Evolutionary conservation across 1,139 yeast genomes (phyloP), one percentile per base, ranked within the genome.

Genomic region (Taphrina pruni): DNA sequence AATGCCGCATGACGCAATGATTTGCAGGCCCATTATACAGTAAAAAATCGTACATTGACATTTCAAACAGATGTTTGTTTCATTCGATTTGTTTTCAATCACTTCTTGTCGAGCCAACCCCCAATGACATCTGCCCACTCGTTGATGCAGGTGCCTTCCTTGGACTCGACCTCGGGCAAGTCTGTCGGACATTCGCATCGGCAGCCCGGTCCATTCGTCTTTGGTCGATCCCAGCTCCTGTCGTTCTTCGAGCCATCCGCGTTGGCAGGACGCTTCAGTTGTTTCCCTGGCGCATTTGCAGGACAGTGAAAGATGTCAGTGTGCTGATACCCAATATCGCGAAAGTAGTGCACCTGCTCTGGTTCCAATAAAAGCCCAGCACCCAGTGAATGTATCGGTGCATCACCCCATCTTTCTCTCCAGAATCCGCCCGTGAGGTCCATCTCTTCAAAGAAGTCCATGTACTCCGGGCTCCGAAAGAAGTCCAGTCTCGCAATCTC

Each of bases 361-460:
- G 87, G 77, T 69, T 88, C 83, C 60, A 91, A 79, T 75, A 88
- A 81, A 84, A 92, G 82, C 0, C 91, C 95, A 6, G 89, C 84
- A 0, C 94, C 97, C 32, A 92, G 79, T 1, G 96, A 88, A 77
- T 91, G 97, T 1, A 92, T 86, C 0, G 97, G 96, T 0, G 97
- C 97, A 81, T 92, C 97, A 0, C 97, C 97, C 97, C 97, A 92
- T 75, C 97, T 80, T 77, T 92, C 97, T 67, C 84, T 83, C 82
- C 87, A 90, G 76, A 92, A 92, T 0, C 97, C 97, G 9, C 93
- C 91, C 12, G 87, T 82, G 12, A 78, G 69, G 70, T 92, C 97
- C 68, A 92, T 78, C 72, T 82, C 85, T 48, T 86, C 79, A 76
- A 89, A 90, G 76, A 88, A 91, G 32, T 82, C 81, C 70, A 85